Evolutionary conservation across 208 protist genomes (phyloP).

Genomic region (Leishmania tropica): DNA sequence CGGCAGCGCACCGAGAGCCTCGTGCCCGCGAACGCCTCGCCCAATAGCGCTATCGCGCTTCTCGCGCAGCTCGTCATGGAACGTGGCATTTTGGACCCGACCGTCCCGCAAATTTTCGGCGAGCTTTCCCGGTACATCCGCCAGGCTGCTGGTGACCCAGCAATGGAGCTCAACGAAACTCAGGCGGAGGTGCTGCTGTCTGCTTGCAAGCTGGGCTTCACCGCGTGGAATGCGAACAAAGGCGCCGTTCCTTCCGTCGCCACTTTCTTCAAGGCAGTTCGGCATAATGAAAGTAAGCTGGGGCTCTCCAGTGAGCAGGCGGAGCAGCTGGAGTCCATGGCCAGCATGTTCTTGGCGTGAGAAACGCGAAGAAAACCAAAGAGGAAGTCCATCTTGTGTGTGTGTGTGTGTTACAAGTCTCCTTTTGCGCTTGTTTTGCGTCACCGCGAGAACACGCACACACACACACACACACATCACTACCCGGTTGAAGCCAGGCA

Average conservation of each 20-base stretch:
- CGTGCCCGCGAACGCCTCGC: slow-evolving; percentile 49
- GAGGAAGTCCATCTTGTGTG: background rate
- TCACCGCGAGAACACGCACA: background rate
- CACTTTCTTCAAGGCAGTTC: slow-evolving; percentile 71
- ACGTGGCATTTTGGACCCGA: slow-evolving; percentile 75
- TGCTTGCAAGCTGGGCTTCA: slow-evolving; percentile 77
- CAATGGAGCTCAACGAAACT: slow-evolving; percentile 42
- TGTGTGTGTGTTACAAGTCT: no score
- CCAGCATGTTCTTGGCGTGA: slow-evolving; percentile 56
- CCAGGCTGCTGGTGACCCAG: slow-evolving; percentile 35
- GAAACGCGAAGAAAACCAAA: background rate
- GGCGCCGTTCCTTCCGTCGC: slow-evolving; percentile 55
- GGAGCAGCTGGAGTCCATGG: slow-evolving; percentile 72
- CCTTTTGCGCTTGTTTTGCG: background rate
- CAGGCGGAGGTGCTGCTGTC: slow-evolving; percentile 72
- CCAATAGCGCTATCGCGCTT: slow-evolving; percentile 61
- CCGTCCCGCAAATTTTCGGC: slow-evolving; percentile 49
- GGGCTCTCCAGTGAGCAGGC: slow-evolving; percentile 53
- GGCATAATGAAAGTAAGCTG: slow-evolving; percentile 51
- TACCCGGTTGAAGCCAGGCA: background rate
- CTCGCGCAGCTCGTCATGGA: slow-evolving; percentile 81
- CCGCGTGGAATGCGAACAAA: slow-evolving; percentile 77
- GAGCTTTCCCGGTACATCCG: slow-evolving; percentile 70
- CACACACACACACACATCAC: slow-evolving; percentile 13
- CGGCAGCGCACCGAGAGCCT: slow-evolving; percentile 52